Conservation (phyloP, 441 rosid species). For the Pelargonium myrrhifolium region DNA sequence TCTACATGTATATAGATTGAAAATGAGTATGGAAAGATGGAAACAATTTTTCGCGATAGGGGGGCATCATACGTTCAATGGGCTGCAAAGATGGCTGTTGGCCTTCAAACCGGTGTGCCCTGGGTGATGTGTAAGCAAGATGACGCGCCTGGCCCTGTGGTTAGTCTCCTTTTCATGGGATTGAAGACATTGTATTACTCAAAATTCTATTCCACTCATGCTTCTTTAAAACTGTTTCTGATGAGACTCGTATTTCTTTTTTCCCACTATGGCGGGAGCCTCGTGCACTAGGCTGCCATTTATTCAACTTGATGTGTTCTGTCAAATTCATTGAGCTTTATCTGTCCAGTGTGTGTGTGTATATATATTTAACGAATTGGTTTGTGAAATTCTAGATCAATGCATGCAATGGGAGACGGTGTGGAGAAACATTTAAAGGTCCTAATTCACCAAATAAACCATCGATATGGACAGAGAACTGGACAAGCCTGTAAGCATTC, state of each 20-base stretch:
- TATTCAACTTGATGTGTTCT: background rate
- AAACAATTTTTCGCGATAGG: conserved; percentile 35
- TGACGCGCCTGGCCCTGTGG: conserved; percentile 84
- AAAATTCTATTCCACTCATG: too few species aligned
- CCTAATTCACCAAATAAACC: conserved; percentile 79
- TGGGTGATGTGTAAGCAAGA: conserved; percentile 93
- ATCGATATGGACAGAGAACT: conserved; percentile 83
- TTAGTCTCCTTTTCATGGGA: conserved; percentile 21
- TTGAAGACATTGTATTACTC: too few species aligned
- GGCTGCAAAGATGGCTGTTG: conserved; percentile 73
- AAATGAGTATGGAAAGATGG: conserved; percentile 66
- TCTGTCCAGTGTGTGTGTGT: too few species aligned
- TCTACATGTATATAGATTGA: conserved; percentile 53
- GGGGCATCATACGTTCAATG: conserved; percentile 58
- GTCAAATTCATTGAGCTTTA: background rate
- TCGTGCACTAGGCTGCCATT: background rate
- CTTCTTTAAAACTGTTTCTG: too few species aligned
- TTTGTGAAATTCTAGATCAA: conserved; percentile 45
- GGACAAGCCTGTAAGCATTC: conserved; percentile 70
- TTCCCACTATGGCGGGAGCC: too few species aligned
- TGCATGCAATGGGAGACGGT: conserved; percentile 72
- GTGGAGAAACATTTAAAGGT: conserved; percentile 72
- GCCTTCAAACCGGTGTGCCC: conserved; percentile 72
- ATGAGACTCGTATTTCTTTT: too few species aligned
- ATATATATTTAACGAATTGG: background rate